Percentiles rank a stretch among this genome's conserved stretches.
phyloP scores from a whole-genome alignment of 83 land plant genomes.

The Isoetes engelmannii region DNA sequence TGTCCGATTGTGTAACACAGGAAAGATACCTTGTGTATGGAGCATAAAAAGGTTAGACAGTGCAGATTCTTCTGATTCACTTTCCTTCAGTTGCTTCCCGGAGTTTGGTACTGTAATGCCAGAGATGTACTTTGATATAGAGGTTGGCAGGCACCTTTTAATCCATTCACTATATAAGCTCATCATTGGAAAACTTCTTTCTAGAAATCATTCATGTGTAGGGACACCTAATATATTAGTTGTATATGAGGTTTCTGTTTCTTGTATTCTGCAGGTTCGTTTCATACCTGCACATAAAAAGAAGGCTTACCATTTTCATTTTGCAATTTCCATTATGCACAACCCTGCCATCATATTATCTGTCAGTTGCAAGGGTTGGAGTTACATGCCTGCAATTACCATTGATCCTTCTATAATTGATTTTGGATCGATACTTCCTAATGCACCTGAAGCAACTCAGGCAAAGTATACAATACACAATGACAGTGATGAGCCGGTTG shows the following conservation, averaged over 20 bases:
- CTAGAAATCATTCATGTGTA: not conserved
- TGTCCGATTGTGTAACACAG: conserved; percentile 10
- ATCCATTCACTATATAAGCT: not conserved
- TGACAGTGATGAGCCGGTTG: conserved; percentile 24
- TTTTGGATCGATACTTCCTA: conserved; percentile 29
- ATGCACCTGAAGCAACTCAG: conserved; percentile 12
- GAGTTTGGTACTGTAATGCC: conserved; percentile 14
- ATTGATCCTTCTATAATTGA: conserved; percentile 28
- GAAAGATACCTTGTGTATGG: conserved; percentile 20
- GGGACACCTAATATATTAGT: not conserved
- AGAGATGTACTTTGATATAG: conserved; percentile 7
- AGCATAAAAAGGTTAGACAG: conserved; percentile 8
- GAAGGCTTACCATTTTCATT: conserved; percentile 14
- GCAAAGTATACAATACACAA: conserved; percentile 10
- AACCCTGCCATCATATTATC: not conserved
- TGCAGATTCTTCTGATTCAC: conserved; percentile 11
- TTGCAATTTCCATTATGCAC: conserved; percentile 17
- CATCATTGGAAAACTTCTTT: not conserved
- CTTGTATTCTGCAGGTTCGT: conserved; percentile 15
- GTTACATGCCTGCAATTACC: conserved; percentile 16
- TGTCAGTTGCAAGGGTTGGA: conserved; percentile 25
- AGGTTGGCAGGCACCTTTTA: conserved; percentile 7
- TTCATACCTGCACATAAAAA: conserved; percentile 29
- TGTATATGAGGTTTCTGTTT: not conserved
- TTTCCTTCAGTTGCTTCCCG: conserved; percentile 12